Evolutionary conservation across 1,284 basidiomycete genomes (phyloP), one percentile per base, ranked within the genome.

Genomic region (Tranzscheliella williamsii): DNA sequence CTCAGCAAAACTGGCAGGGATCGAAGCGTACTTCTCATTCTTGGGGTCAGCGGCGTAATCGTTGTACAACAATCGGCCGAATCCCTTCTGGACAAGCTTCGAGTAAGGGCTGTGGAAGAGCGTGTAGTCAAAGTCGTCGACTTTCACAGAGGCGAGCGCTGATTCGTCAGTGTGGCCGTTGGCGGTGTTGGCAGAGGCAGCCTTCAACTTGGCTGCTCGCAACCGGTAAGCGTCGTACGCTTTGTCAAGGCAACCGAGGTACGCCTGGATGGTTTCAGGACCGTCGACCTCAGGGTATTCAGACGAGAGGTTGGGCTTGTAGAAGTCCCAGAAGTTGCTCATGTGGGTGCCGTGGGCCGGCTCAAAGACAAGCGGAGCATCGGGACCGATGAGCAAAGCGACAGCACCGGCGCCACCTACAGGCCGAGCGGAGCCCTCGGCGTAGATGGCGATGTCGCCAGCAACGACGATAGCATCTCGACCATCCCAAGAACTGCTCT

Each of bases 231-330:
- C 84, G 42, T 85, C 83, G 83, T 97, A 98, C 21, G 91, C 86
- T 57, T 85, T 85, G 80, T 98, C 95, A 61, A 98, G 85, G 40
- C 93, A 92, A 57, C 89, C 88, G 68, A 95, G 87, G 83, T 98
- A 98, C 41, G 91, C 90, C 49, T 90, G 89, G 63, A 97, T 89
- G 21, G 95, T 96, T 67, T 95, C 88, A 15, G 94, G 94, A 5
- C 94, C 94, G 79, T 98, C 94, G 45, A 98, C 95, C 73, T 90
- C 89, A 61, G 94, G 94, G 82, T 97, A 93, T 79, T 94, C 91
- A 15, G 73, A 76, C 16, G 63, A 67, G 27, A 77, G 64, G 67
- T 77, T 71, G 44, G 75, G 75, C 70, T 77, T 77, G 75, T 74
- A 77, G 40, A 75, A 76, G 62, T 72, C 73, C 82, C 94, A 97